Conservation (phyloP, 441 rosid genomes). For the Populus tomentosa region DNA sequence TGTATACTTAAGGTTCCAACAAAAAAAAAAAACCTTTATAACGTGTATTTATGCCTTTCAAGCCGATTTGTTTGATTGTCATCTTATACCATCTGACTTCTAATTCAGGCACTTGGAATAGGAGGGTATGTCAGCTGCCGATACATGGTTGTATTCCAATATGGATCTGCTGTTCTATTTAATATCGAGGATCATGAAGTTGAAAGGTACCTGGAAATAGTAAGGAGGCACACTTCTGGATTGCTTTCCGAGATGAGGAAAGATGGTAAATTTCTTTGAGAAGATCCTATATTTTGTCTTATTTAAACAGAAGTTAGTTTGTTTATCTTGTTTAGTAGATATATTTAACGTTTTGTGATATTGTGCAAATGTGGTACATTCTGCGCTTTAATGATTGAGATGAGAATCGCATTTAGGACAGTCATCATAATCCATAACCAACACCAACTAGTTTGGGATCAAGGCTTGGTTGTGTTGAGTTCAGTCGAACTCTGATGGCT, state of each 20-base stretch:
- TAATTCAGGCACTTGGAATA: slow-evolving; percentile 45
- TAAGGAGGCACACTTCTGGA: slow-evolving; percentile 69
- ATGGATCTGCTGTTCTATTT: slow-evolving; percentile 89
- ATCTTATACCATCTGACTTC: background rate
- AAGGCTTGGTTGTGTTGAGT: background rate
- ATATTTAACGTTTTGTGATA: background rate
- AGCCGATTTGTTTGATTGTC: background rate
- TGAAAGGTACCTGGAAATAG: slow-evolving; percentile 59
- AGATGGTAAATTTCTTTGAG: slow-evolving; percentile 50
- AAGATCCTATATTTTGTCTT: background rate
- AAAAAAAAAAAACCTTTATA: too few relatives aligned
- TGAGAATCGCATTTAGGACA: background rate
- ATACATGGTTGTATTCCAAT: slow-evolving; percentile 83
- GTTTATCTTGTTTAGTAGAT: background rate
- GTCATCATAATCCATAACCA: background rate
- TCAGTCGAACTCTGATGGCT: background rate
- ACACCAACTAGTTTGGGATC: background rate
- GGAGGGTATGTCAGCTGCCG: slow-evolving; percentile 38
- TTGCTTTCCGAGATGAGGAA: slow-evolving; percentile 71
- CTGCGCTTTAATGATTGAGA: background rate
- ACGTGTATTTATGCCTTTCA: background rate
- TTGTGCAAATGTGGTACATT: background rate
- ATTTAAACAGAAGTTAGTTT: background rate
- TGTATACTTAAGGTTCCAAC: background rate
- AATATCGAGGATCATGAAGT: slow-evolving; percentile 71